Conservation (phyloP, 2,329 filamentous ascomycete species). For the Oidium heveae region DNA sequence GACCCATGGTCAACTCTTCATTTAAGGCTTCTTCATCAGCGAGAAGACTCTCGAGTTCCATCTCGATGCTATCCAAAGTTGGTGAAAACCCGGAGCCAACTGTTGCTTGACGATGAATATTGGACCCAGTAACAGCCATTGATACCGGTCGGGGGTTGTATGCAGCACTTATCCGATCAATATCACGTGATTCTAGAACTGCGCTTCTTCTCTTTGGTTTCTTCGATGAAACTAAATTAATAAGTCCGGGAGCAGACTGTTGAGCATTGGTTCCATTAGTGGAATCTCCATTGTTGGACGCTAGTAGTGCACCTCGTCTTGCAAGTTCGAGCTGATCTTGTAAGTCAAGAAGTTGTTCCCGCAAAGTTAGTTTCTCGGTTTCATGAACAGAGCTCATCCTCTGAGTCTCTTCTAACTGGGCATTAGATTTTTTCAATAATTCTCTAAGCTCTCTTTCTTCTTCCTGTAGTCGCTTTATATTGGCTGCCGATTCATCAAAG, state of each 20-base stretch:
- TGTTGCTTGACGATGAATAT: conserved; percentile 40
- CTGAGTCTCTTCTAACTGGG: conserved; percentile 59
- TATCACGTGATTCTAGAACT: conserved; percentile 58
- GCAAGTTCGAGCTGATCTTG: conserved; percentile 82
- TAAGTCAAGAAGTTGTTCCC: conserved; percentile 70
- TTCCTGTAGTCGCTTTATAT: conserved; percentile 83
- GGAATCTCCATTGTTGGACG: conserved; percentile 44
- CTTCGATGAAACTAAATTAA: conserved; percentile 92
- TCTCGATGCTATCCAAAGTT: conserved; percentile 70
- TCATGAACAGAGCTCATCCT: conserved; percentile 53
- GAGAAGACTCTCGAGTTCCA: conserved; percentile 79
- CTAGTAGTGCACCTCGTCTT: conserved; percentile 32
- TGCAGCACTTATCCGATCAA: conserved; percentile 72
- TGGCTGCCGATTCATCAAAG: conserved; percentile 73
- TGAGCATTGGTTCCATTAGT: conserved; percentile 34
- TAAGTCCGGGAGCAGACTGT: conserved; percentile 46
- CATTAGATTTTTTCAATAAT: conserved; percentile 50
- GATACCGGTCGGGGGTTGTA: conserved; percentile 92
- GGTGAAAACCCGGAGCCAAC: conserved; percentile 57
- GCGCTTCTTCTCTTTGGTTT: conserved; percentile 89
- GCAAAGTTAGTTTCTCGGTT: conserved; percentile 60
- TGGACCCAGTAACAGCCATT: conserved; percentile 57
- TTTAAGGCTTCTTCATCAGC: conserved; percentile 91
- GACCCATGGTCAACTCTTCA: conserved; percentile 85
- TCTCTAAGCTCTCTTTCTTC: conserved; percentile 74